Conservation (phyloP, 768 basidiomycete species). For the Termitomyces sp. region DNA sequence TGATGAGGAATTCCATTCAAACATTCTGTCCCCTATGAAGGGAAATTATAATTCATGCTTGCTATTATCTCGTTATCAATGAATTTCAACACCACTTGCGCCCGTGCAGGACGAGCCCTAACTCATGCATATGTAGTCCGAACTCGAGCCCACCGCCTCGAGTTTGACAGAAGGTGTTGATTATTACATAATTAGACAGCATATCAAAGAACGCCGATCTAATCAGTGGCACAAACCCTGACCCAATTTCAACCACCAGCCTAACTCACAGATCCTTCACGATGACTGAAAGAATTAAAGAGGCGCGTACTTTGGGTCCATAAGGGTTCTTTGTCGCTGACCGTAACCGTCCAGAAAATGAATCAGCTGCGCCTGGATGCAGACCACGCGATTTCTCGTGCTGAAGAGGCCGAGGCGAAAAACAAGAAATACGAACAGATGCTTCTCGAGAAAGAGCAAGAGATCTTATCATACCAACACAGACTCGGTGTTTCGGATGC, state of each 20-base stretch:
- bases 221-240: slow-evolving; percentile 28
- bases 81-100: background rate
- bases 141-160: too few relatives aligned
- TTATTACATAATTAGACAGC: slow-evolving; percentile 13
- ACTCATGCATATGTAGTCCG: background rate
- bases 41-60: background rate
- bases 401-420: slow-evolving; percentile 82
- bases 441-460: slow-evolving; percentile 80
- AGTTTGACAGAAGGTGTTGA: background rate
- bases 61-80: too few relatives aligned
- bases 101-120: background rate
- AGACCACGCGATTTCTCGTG: slow-evolving; percentile 73
- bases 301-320: slow-evolving; percentile 24
- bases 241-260: slow-evolving; percentile 12
- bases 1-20: slow-evolving; percentile 1
- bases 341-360: slow-evolving; percentile 60
- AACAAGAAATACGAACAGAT: slow-evolving; percentile 72
- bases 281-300: slow-evolving; percentile 49
- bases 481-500: slow-evolving; percentile 58
- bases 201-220: slow-evolving; percentile 19
- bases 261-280: slow-evolving; percentile 11
- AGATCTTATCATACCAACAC: slow-evolving; percentile 73
- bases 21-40: background rate
- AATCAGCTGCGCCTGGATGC: slow-evolving; percentile 75
- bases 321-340: background rate